Evolutionary conservation across 2,329 filamentous ascomycete genomes (phyloP).

Genomic region (Albophoma yamanashiensis): DNA sequence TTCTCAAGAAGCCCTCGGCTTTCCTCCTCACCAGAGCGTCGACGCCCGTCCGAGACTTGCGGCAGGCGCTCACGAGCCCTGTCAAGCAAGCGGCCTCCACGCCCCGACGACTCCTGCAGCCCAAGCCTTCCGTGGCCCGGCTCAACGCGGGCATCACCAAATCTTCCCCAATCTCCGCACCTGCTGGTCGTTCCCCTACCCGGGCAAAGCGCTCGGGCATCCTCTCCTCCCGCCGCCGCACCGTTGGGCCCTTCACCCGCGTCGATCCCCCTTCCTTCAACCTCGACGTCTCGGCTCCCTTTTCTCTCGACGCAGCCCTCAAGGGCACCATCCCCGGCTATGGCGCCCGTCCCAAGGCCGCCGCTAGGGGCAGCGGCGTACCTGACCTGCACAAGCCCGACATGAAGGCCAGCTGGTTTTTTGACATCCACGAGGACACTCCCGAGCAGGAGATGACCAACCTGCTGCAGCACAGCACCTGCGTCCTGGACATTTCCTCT

Average conservation of each 20-base stretch:
- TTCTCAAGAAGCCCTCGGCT: conserved; percentile 39
- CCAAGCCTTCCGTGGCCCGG: conserved; percentile 40
- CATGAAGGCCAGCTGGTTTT: conserved; percentile 66
- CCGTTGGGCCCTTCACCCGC: conserved; percentile 52
- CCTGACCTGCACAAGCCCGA: conserved; percentile 30
- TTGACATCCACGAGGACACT: conserved; percentile 90
- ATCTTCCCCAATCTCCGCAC: conserved; percentile 50
- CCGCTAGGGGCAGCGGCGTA: conserved; percentile 5
- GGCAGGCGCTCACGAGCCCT: conserved; percentile 20
- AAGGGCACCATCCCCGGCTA: conserved; percentile 62
- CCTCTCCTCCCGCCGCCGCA: conserved; percentile 56
- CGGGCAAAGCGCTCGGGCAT: conserved; percentile 57
- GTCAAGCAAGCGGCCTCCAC: conserved; percentile 18
- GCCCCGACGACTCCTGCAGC: conserved; percentile 35
- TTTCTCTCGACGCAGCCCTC: conserved; percentile 77
- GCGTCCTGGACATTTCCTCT: conserved; percentile 77
- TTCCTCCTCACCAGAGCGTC: conserved; percentile 33
- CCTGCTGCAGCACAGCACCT: conserved; percentile 82
- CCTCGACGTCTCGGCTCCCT: conserved; percentile 49
- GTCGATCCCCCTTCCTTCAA: conserved; percentile 59
- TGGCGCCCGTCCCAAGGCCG: conserved; percentile 28
- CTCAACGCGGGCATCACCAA: conserved; percentile 32
- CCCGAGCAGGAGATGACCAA: conserved; percentile 86
- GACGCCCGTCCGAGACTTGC: conserved; percentile 17
- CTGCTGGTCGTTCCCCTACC: conserved; percentile 73